Evolutionary conservation across 192 early-diverging fungal species (phyloP).

Genomic region (Tieghemiomyces parasiticus): DNA sequence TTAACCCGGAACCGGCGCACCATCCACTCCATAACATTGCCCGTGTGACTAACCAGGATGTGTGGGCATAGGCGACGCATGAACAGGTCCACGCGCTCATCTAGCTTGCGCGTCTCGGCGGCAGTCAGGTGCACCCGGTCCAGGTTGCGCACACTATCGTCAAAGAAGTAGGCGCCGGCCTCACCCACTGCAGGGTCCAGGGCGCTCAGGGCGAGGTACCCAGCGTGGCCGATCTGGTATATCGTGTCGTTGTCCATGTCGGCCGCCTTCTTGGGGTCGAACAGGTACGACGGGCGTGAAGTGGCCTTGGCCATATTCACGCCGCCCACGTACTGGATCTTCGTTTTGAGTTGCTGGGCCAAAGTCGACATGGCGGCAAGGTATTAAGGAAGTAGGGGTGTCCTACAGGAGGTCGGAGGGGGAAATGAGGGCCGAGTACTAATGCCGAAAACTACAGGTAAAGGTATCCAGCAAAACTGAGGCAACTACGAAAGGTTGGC

Average conservation of each 20-base stretch:
- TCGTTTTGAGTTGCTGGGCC: slow-evolving; percentile 44
- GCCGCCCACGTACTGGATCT: slow-evolving; percentile 40
- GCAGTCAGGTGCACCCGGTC: slow-evolving; percentile 68
- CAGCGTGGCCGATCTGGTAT: slow-evolving; percentile 65
- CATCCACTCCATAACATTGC: slow-evolving; percentile 88
- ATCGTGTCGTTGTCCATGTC: slow-evolving; percentile 80
- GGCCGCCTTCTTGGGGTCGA: slow-evolving; percentile 65
- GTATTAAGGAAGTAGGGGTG: neutral
- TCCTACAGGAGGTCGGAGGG: neutral
- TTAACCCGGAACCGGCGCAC: slow-evolving; percentile 72
- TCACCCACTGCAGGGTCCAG: slow-evolving; percentile 43
- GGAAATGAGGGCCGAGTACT: too few species aligned
- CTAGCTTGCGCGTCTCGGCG: slow-evolving; percentile 64
- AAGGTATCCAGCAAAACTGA: too few species aligned
- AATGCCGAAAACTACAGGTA: too few species aligned
- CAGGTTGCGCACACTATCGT: slow-evolving; percentile 56
- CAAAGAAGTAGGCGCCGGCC: slow-evolving; percentile 65
- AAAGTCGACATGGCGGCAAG: slow-evolving; percentile 39
- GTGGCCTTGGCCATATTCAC: slow-evolving; percentile 35
- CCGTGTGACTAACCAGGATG: slow-evolving; percentile 67
- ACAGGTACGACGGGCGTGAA: slow-evolving; percentile 65
- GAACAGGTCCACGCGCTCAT: slow-evolving; percentile 59
- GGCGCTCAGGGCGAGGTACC: slow-evolving; percentile 55
- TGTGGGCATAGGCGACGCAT: slow-evolving; percentile 67
- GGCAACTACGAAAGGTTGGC: too few species aligned